Evolutionary conservation across 768 basidiomycete genomes (phyloP), one percentile per base, ranked within the genome.

Genomic region (Paxillus involutus): DNA sequence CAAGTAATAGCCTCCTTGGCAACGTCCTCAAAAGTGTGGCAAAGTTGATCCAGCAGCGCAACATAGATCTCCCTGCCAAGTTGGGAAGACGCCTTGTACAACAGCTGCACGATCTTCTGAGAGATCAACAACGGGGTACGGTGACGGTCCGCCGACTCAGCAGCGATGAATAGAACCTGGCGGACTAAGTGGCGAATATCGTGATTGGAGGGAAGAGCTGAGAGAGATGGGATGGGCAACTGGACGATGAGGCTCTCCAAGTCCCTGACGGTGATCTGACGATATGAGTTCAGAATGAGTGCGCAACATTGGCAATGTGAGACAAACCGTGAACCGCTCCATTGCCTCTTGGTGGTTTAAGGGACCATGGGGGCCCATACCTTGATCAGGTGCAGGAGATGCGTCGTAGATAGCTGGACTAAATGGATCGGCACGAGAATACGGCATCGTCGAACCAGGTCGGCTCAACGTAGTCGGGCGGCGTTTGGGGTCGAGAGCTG

Each of bases 1-100:
- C 97, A 99, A 2, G 90, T 91, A 47, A 94, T 89, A 6, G 96
- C 97, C 73, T 99, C 97, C 70, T 94, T 94, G 16, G 89, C 91
- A 43, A 98, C 96, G 59, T 96, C 92, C 60, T 91, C 86, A 58
- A 94, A 95, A 14, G 85, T 76, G 57, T 86, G 85, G 68, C 97
- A 98, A 40, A 99, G 75, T 57, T 93, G 88, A 54, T 94, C 89
- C 13, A 99, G 75, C 43, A 99, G 76, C 42, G 87, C 83, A 37
- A 94, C 94, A 68, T 94, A 99, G 10, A 97, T 88, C 68, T 99
- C 95, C 49, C 96, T 83, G 0, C 91, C 94, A 52, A 99, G 79
- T 59, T 90, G 86, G 3, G 84, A 84, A 4, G 82, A 79, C 1
- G 91, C 91, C 76, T 95, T 95, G 77, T 94, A 99, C 53, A 99